Conservation (phyloP, 495 filamentous ascomycete genomes). For the Wilcoxina mikolae region DNA sequence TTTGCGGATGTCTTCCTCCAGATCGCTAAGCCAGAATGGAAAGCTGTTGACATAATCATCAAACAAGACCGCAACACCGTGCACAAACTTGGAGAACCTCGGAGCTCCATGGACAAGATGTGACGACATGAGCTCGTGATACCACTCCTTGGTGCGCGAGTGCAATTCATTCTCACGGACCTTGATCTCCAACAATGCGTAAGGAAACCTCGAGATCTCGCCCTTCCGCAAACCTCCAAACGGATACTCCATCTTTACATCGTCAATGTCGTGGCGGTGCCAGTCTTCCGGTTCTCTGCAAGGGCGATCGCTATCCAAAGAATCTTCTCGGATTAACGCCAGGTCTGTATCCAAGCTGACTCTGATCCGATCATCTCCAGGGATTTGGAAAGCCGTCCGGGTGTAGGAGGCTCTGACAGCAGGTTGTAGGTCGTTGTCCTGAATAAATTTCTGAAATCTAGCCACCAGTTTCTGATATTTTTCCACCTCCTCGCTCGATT, state of each 20-base stretch:
- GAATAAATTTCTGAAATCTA: constrained; percentile 66
- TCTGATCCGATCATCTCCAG: constrained; percentile 75
- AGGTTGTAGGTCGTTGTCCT: constrained; percentile 62
- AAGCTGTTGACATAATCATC: constrained; percentile 92
- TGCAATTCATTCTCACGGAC: constrained; percentile 32
- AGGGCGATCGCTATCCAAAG: constrained; percentile 64
- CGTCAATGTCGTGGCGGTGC: constrained; percentile 85
- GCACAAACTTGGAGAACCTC: constrained; percentile 90
- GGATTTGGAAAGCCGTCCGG: constrained; percentile 91
- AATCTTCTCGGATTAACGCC: constrained; percentile 84
- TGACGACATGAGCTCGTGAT: constrained; percentile 75
- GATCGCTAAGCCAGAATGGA: constrained; percentile 83
- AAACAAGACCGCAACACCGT: constrained; percentile 79
- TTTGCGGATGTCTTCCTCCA: constrained; percentile 82
- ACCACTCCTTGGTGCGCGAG: constrained; percentile 50
- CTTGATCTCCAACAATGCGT: constrained; percentile 85
- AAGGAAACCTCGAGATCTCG: constrained; percentile 84
- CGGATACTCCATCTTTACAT: constrained; percentile 64
- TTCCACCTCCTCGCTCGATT: constrained; percentile 46
- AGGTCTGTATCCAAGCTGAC: constrained; percentile 88
- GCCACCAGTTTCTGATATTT: constrained; percentile 56
- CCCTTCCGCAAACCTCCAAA: constrained; percentile 73
- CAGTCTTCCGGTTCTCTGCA: constrained; percentile 77
- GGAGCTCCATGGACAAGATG: constrained; percentile 82
- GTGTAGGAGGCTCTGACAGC: constrained; percentile 84